Evolutionary conservation across 805 yeast species (phyloP).

Genomic region (Wickerhamiella allomyrinae): DNA sequence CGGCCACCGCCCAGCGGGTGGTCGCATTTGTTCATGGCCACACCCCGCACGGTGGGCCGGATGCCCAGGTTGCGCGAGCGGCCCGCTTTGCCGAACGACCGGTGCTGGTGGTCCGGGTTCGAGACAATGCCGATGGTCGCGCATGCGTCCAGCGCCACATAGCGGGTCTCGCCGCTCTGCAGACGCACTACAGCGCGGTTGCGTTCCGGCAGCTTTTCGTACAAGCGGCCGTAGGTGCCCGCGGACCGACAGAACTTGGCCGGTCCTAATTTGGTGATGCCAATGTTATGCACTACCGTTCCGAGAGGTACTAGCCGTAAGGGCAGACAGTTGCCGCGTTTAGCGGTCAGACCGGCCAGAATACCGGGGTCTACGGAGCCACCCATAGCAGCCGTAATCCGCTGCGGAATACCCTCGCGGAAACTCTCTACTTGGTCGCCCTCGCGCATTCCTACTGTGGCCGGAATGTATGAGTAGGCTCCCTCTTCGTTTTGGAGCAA

Average conservation of each 20-base stretch:
- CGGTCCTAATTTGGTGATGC: slow-evolving; percentile 58
- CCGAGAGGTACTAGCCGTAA: slow-evolving; percentile 90
- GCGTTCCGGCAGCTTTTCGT: slow-evolving; percentile 60
- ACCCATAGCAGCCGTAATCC: slow-evolving; percentile 68
- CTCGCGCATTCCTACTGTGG: slow-evolving; percentile 82
- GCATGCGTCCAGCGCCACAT: slow-evolving; percentile 69
- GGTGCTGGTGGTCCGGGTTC: slow-evolving; percentile 81
- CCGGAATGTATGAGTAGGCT: slow-evolving; percentile 64
- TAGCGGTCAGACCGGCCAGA: slow-evolving; percentile 70
- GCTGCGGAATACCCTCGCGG: slow-evolving; percentile 72
- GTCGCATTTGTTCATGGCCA: slow-evolving; percentile 93
- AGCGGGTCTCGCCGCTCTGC: slow-evolving; percentile 89
- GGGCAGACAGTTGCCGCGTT: slow-evolving; percentile 91
- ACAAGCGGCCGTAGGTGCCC: slow-evolving; percentile 81
- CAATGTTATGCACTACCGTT: slow-evolving; percentile 75
- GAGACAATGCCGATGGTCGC: slow-evolving; percentile 92
- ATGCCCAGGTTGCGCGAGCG: slow-evolving; percentile 82
- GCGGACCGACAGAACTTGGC: slow-evolving; percentile 90
- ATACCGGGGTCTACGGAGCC: slow-evolving; percentile 88
- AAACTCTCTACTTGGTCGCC: slow-evolving; percentile 87
- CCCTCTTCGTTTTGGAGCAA: slow-evolving; percentile 47
- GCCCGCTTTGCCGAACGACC: slow-evolving; percentile 92
- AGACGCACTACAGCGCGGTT: slow-evolving; percentile 64
- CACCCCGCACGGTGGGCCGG: slow-evolving; percentile 94
- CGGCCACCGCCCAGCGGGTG: slow-evolving; percentile 99